phyloP scores from a whole-genome alignment of 2,329 filamentous ascomycete species.

The Microdochium trichocladiopsis region DNA sequence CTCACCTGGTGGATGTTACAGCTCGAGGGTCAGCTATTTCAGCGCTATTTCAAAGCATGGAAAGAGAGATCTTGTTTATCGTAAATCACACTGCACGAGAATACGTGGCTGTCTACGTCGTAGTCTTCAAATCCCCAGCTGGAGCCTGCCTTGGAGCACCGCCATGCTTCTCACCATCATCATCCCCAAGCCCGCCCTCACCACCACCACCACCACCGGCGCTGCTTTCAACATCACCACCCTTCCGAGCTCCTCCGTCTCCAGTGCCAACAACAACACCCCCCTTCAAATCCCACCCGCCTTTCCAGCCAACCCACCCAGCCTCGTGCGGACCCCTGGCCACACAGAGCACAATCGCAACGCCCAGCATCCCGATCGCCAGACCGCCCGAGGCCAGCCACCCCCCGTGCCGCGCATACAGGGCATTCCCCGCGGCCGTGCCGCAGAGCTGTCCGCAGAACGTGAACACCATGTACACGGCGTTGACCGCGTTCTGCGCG shows the following conservation, averaged over 20 bases:
- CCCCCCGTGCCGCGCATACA: conserved; percentile 22
- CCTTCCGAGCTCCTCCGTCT: background rate
- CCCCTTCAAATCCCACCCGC: conserved; percentile 17
- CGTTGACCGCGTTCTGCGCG: conserved; percentile 27
- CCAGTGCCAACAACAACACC: background rate
- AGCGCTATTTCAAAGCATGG: too few relatives aligned
- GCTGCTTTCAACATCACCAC: too few relatives aligned
- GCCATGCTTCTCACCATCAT: too few relatives aligned
- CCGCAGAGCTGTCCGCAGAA: conserved; percentile 25
- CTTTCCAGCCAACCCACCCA: conserved; percentile 23
- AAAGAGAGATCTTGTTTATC: too few relatives aligned
- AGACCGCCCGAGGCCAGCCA: conserved; percentile 21
- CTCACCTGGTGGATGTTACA: too few relatives aligned
- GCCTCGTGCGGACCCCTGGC: conserved; percentile 19
- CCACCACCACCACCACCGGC: too few relatives aligned
- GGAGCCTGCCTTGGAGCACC: too few relatives aligned
- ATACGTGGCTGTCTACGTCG: too few relatives aligned
- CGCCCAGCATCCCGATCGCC: conserved; percentile 19
- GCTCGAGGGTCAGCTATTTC: too few relatives aligned
- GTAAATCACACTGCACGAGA: too few relatives aligned
- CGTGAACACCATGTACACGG: conserved; percentile 24
- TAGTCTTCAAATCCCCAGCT: too few relatives aligned
- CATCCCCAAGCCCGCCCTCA: too few relatives aligned
- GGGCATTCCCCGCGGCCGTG: conserved; percentile 20
- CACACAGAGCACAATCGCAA: conserved; percentile 13